Evolutionary conservation across 75 land plant species (phyloP).

Genomic region (Larix kaempferi): DNA sequence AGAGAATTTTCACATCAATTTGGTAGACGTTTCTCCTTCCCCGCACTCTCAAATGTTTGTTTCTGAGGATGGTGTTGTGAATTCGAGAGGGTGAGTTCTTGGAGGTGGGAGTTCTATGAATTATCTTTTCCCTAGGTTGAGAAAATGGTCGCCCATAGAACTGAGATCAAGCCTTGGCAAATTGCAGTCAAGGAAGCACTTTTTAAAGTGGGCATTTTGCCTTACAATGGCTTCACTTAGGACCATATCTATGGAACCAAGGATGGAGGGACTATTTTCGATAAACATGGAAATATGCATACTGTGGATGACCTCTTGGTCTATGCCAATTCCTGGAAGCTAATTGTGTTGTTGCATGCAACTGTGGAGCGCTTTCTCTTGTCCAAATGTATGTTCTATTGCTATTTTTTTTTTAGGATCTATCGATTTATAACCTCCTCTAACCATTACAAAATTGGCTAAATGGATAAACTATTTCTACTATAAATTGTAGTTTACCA

Average conservation of each 20-base stretch:
- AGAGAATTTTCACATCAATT: constrained; percentile 47
- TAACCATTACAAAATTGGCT: background rate
- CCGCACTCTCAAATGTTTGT: constrained; percentile 68
- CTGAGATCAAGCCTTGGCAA: constrained; percentile 50
- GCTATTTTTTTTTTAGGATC: no score
- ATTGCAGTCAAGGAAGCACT: constrained; percentile 50
- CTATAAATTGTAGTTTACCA: background rate
- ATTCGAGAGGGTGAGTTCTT: constrained; percentile 68
- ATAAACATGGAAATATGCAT: constrained; percentile 28
- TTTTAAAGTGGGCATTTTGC: constrained; percentile 64
- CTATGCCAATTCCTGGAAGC: constrained; percentile 23
- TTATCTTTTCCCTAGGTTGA: constrained; percentile 75
- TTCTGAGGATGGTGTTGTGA: constrained; percentile 73
- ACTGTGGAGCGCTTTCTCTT: constrained; percentile 29
- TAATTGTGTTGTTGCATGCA: constrained; percentile 32
- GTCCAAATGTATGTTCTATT: background rate
- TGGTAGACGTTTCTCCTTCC: constrained; percentile 38
- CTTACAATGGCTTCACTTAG: constrained; percentile 71
- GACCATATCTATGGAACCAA: constrained; percentile 83
- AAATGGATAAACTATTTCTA: background rate
- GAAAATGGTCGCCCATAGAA: constrained; percentile 48
- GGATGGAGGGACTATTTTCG: constrained; percentile 48
- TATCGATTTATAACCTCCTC: background rate
- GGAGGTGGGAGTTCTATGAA: constrained; percentile 80
- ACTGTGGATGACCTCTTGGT: constrained; percentile 47